Base-by-base conservation (phyloP, 1,139 yeast species). In the Taphrina wiesneri region DNA sequence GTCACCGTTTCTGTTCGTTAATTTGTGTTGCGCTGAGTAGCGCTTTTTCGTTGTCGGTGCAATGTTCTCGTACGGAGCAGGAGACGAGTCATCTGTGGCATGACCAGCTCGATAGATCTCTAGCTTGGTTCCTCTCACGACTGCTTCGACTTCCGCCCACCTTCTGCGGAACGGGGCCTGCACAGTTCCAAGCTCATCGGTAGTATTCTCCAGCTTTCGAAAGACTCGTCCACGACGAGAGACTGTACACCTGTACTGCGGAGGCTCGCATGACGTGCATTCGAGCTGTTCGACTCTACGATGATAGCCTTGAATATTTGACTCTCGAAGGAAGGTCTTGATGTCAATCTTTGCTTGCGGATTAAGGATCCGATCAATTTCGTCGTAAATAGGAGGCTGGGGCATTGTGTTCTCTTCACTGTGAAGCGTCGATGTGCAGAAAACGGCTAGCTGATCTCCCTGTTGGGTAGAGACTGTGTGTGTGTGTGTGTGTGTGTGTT, bases 241-340 rank as follows among this genome's bases (percentile, higher is more conserved):
- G 43, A 60, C 64, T 19, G 64, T 49, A 28, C 64, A 60, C 17
- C 41, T 23, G 41, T 60, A 60, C 28, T 36, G 56, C 15, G 64
- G 64, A 5, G 57, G 57, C 5, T 25, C 36, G 23, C 32, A 7
- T 2, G 23, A n/a, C n/a, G 9, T 36, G 2, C 13, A 23, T 1
- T n/a, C 26, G 34, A 26, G 19, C 36, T 9, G 2, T 1, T 45
- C 49, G 17, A 1, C 26, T n/a, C 17, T 26, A 23, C 26, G 54
- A 6, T 28, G 54, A 17, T 23, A 5, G 6, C 26, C 17, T 39
- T 19, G 19, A 2, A 45, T 45, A n/a, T n/a, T 9, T 9, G 54
- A 54, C 36, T 54, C 59, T 13, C 23, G 21, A 17, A 54, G 17
- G 23, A 54, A 54, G 1, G 30, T 21, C 49, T 25, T 41, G 13